Conservation (phyloP, 2,329 filamentous ascomycete species). For the Sphaerulina musiva region DNA sequence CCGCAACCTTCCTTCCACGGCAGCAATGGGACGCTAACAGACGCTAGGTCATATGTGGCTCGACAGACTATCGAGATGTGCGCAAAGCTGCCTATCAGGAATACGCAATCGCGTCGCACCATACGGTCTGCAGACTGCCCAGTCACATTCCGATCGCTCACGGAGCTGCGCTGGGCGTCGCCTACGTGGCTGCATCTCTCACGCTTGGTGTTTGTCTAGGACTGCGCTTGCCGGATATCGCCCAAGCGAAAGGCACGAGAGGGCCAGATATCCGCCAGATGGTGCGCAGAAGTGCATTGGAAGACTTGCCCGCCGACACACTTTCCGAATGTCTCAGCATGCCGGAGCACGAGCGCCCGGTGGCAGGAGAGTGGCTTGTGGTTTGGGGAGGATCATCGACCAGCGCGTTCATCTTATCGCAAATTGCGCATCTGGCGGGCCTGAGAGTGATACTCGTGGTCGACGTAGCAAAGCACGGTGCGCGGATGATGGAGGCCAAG, state of each 20-base stretch:
- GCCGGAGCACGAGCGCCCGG: constrained; percentile 12
- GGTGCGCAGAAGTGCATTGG: constrained; percentile 37
- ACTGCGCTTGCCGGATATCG: constrained; percentile 25
- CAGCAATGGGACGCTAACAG: background rate
- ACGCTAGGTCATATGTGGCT: constrained; percentile 28
- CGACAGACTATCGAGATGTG: constrained; percentile 40
- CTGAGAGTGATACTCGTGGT: constrained; percentile 48
- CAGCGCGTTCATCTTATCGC: constrained; percentile 40
- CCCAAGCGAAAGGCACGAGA: background rate
- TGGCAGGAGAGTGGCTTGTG: constrained; percentile 22
- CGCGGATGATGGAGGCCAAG: constrained; percentile 15
- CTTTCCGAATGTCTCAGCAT: constrained; percentile 31
- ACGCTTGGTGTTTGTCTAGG: constrained; percentile 40
- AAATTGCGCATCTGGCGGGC: constrained; percentile 34
- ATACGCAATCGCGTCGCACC: constrained; percentile 38
- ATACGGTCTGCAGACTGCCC: constrained; percentile 40
- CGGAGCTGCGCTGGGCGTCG: constrained; percentile 39
- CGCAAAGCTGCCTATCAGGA: constrained; percentile 42
- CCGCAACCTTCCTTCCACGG: background rate
- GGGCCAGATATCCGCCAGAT: constrained; percentile 17
- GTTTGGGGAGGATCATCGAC: constrained; percentile 42
- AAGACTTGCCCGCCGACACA: constrained; percentile 15
- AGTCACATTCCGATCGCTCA: constrained; percentile 30
- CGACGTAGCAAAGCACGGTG: constrained; percentile 21
- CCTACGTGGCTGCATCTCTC: constrained; percentile 39